Evolutionary conservation across 2,329 filamentous ascomycete genomes (phyloP), one percentile per base, ranked within the genome.

Genomic region (Colletotrichum lentis): DNA sequence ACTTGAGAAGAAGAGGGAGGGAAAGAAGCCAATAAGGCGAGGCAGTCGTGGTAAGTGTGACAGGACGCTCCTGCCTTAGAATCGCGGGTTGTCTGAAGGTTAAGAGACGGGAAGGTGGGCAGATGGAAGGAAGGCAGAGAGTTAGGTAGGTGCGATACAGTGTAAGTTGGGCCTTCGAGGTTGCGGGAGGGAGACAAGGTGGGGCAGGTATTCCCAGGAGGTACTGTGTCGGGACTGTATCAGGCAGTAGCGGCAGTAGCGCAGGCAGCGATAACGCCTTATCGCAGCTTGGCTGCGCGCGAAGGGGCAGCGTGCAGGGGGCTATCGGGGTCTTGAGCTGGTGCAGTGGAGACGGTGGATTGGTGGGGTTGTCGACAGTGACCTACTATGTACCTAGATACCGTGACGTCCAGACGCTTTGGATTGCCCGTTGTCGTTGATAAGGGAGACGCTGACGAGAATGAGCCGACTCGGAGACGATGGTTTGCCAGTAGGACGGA

Each of bases 211-310:
- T 54, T 47, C 46, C 49, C 54, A 69, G 67, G 68, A 69, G 64
- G 67, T 55, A 69, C 62, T 31, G 65, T 62, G 37, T 46, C 41
- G 76, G 72, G 72, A 73, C 62, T 69, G 66, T 69, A 66, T 71
- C 63, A 71, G 65, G 63, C 67, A 69, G 67, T 67, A 49, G 64
- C 41, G 55, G 43, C n/a, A 64, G 75, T 61, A 72, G 71, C 70
- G 59, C 54, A 75, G 73, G 74, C 72, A 76, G 71, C 71, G 73
- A 77, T 76, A 76, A 75, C 72, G 49, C 58, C 62, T 64, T 69
- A 64, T 66, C 67, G 56, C 43, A 69, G 47, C 52, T 61, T 20
- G 24, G 50, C 27, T 22, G 47, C 47, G 53, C 31, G 59, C 37
- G 59, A 41, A 24, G 57, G 43, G 54, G 62, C 35, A 52, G 47